Evolutionary conservation across 345 rosid genomes (phyloP).

Genomic region (Hibiscus mutabilis): DNA sequence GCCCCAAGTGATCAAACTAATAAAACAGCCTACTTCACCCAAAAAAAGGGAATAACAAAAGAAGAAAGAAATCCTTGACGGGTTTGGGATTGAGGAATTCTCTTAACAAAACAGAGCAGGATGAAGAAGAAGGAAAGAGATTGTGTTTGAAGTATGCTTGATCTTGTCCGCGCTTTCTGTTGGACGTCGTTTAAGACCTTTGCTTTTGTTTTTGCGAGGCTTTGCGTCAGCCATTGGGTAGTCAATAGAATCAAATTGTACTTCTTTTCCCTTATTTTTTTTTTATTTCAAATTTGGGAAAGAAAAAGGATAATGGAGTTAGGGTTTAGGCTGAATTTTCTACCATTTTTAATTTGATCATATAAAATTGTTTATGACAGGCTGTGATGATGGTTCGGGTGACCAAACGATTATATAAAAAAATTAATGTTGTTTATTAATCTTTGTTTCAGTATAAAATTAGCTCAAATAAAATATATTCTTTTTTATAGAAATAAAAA

Average conservation of each 20-base stretch:
- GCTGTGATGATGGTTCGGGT: slow-evolving; percentile 1
- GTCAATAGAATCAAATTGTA: neutral
- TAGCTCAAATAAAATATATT: neutral
- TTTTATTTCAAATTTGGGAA: neutral
- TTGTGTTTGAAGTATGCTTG: neutral
- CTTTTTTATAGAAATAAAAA: no score
- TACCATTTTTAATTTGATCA: neutral
- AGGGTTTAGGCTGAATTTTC: neutral
- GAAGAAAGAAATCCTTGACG: neutral
- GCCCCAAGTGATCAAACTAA: neutral
- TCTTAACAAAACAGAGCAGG: neutral
- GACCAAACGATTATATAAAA: neutral
- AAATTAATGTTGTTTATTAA: neutral
- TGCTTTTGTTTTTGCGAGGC: neutral
- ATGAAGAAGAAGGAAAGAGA: neutral
- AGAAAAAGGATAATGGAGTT: neutral
- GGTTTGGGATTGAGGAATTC: neutral
- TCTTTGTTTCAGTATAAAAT: neutral
- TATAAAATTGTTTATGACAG: neutral
- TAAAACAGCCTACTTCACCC: neutral
- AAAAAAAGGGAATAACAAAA: neutral
- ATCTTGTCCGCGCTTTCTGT: neutral
- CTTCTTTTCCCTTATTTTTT: neutral
- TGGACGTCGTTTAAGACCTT: neutral
- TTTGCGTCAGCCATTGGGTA: neutral